phyloP scores from a whole-genome alignment of 2,329 filamentous ascomycete species.

The Incumbomyces lentus region DNA sequence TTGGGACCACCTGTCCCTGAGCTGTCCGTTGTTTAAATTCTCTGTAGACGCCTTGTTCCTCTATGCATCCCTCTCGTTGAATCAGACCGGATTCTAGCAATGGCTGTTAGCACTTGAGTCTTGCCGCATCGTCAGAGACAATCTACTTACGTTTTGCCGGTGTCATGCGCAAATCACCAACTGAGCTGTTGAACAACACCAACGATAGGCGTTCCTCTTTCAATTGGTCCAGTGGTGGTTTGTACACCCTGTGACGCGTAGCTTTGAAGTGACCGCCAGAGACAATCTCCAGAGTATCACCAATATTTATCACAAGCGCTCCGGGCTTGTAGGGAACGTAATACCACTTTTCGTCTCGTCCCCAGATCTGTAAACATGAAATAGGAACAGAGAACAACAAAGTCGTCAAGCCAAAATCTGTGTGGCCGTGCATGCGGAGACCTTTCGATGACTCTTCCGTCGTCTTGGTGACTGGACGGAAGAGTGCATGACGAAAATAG shows the following conservation, averaged over 20 bases:
- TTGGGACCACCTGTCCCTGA: slow-evolving; percentile 34
- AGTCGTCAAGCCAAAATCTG: slow-evolving; percentile 39
- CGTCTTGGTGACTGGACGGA: slow-evolving; percentile 29
- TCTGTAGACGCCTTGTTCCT: slow-evolving; percentile 37
- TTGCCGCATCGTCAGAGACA: background rate
- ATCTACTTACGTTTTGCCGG: slow-evolving; percentile 24
- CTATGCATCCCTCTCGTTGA: slow-evolving; percentile 34
- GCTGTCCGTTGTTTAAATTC: slow-evolving; percentile 36
- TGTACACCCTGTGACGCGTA: slow-evolving; percentile 35
- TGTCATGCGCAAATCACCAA: slow-evolving; percentile 34
- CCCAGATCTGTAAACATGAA: slow-evolving; percentile 39
- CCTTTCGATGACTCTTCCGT: slow-evolving; percentile 27
- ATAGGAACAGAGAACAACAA: slow-evolving; percentile 39
- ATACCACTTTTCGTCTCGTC: slow-evolving; percentile 36
- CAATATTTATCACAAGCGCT: slow-evolving; percentile 42
- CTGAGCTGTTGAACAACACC: slow-evolving; percentile 38
- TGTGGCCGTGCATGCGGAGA: slow-evolving; percentile 39
- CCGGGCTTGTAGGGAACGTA: slow-evolving; percentile 37
- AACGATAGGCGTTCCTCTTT: slow-evolving; percentile 33
- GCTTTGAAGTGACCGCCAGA: slow-evolving; percentile 40
- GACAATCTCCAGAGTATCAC: slow-evolving; percentile 36
- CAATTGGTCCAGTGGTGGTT: slow-evolving; percentile 33
- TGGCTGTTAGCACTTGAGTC: background rate
- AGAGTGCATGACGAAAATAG: slow-evolving; percentile 38
- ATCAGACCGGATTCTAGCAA: slow-evolving; percentile 28